Evolutionary conservation across 2,329 filamentous ascomycete genomes (phyloP).

Genomic region (Graphilbum fragrans): DNA sequence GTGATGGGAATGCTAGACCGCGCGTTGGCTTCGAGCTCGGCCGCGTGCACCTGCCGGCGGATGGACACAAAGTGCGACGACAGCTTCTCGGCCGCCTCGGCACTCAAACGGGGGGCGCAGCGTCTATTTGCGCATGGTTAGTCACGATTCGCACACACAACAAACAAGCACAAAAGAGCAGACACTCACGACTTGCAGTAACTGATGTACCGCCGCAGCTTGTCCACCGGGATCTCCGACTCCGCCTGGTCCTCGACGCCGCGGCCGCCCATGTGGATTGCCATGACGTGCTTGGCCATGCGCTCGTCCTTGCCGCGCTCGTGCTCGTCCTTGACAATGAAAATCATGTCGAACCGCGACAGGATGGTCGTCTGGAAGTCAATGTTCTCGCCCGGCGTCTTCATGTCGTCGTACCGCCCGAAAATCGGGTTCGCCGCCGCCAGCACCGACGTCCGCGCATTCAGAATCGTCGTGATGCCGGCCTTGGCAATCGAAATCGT

Average conservation of each 20-base stretch:
- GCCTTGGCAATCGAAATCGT: conserved; percentile 98
- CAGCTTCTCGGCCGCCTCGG: conserved; percentile 87
- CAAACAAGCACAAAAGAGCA: background rate
- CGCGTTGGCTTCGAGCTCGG: conserved; percentile 79
- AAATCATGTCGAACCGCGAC: conserved; percentile 99
- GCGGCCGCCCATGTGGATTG: conserved; percentile 86
- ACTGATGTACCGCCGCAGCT: conserved; percentile 94
- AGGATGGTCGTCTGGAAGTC: conserved; percentile 98
- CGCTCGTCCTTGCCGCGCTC: conserved; percentile 79
- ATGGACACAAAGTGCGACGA: conserved; percentile 97
- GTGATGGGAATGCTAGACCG: conserved; percentile 95
- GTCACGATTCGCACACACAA: conserved; percentile 4
- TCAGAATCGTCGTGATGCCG: conserved; percentile 95
- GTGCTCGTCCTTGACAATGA: conserved; percentile 94
- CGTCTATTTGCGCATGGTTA: conserved; percentile 43
- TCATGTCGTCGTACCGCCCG: conserved; percentile 94
- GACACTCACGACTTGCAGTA: conserved; percentile 80
- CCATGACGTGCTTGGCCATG: conserved; percentile 95
- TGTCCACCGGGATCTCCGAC: conserved; percentile 85
- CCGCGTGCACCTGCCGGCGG: conserved; percentile 81
- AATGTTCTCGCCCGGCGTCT: conserved; percentile 95
- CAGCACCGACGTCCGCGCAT: conserved; percentile 86
- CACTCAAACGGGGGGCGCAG: conserved; percentile 81
- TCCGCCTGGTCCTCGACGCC: conserved; percentile 72
- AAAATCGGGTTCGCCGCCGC: conserved; percentile 97